These are phyloP conservation scores for Solanum rostratum DNA, from an alignment of 257 asterid species.

Conservation along the genomic window DNA sequence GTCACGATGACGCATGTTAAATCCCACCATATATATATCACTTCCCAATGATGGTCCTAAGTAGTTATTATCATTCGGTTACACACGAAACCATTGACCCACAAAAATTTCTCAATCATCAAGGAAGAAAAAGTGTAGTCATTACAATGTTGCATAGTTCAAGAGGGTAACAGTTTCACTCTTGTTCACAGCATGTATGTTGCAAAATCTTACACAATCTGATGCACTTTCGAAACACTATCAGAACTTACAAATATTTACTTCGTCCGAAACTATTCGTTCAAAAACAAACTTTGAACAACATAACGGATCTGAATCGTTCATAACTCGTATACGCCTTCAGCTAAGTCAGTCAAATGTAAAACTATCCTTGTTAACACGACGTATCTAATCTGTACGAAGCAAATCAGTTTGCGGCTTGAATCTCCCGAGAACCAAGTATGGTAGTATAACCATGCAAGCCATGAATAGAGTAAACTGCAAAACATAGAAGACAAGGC, in stretches of 20 bases:
- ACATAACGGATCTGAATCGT: neutral
- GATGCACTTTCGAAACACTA: neutral
- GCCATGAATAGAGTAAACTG: conserved; percentile 67
- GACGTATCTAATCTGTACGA: conserved; percentile 35
- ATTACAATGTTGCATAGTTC: neutral
- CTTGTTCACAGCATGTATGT: neutral
- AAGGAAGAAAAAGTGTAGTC: neutral
- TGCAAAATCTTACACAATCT: neutral
- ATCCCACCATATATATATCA: too few relatives aligned
- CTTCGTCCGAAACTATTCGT: neutral
- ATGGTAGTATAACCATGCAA: conserved; percentile 42
- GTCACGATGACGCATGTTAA: too few relatives aligned
- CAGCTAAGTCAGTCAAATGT: neutral
- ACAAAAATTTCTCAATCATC: neutral
- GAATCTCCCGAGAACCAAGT: conserved; percentile 33
- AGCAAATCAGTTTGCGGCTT: conserved; percentile 33
- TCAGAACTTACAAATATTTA: neutral
- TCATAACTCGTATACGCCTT: neutral
- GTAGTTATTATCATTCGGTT: too few relatives aligned
- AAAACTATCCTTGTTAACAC: neutral
- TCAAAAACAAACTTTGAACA: neutral
- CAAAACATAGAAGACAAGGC: conserved; percentile 8
- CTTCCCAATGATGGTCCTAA: too few relatives aligned
- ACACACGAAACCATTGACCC: neutral
- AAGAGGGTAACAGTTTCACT: neutral